These are phyloP conservation scores for Stereocaulon alpinum DNA, from an alignment of 495 filamentous ascomycete genomes.

Conservation along the genomic window DNA sequence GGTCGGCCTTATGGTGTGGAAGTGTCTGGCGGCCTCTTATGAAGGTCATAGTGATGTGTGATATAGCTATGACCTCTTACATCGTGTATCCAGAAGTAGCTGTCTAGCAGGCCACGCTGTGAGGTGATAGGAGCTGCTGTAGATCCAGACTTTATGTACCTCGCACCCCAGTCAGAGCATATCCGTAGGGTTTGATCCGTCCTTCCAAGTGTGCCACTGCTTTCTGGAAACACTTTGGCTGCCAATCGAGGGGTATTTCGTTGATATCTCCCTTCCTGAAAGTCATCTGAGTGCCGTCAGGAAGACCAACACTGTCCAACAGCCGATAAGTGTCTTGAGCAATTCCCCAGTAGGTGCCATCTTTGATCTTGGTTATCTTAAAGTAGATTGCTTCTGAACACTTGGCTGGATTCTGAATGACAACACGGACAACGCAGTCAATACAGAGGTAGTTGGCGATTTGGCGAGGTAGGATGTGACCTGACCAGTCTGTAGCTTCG, in stretches of 20 bases:
- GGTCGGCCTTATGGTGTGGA: no score
- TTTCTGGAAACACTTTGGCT: constrained; percentile 13
- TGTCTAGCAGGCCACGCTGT: no score
- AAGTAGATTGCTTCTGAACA: constrained; percentile 14
- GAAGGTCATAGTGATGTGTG: no score
- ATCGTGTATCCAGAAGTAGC: no score
- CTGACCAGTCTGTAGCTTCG: constrained; percentile 14
- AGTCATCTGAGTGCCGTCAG: constrained; percentile 13
- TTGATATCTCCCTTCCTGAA: constrained; percentile 16
- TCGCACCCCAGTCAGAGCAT: no score
- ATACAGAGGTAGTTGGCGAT: constrained; percentile 9
- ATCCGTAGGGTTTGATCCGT: no score
- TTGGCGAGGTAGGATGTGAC: constrained; percentile 7
- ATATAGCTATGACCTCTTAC: no score
- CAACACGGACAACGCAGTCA: constrained; percentile 9
- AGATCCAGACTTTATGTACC: no score
- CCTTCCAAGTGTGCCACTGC: neutral
- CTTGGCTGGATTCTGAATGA: constrained; percentile 3
- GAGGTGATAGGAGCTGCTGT: no score
- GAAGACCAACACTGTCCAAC: neutral
- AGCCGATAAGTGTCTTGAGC: constrained; percentile 11
- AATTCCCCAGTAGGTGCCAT: constrained; percentile 17
- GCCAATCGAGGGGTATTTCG: constrained; percentile 15
- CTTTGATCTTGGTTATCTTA: constrained; percentile 17
- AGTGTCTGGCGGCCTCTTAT: no score